Conservation (phyloP, 179 eudicot species). For the Patellifolia procumbens region DNA sequence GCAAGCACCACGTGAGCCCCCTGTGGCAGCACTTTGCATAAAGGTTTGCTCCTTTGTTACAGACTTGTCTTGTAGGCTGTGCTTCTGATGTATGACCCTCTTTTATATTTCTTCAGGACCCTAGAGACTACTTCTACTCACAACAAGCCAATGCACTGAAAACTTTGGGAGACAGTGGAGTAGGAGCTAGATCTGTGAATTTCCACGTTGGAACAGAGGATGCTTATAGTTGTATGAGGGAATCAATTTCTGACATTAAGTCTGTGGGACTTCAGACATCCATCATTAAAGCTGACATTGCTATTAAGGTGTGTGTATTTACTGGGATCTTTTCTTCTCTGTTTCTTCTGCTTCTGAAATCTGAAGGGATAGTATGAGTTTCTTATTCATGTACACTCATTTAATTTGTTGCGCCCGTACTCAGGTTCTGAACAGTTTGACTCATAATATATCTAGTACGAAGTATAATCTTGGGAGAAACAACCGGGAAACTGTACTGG, state of each 20-base stretch:
- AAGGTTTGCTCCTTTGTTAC: slow-evolving; percentile 50
- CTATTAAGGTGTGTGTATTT: slow-evolving; percentile 50
- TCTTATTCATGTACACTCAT: slow-evolving; percentile 12
- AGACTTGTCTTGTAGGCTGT: slow-evolving; percentile 21
- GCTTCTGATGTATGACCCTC: slow-evolving; percentile 14
- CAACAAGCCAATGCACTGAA: slow-evolving; percentile 87
- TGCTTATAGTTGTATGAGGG: slow-evolving; percentile 65
- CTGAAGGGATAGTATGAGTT: neutral
- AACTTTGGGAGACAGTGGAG: slow-evolving; percentile 57
- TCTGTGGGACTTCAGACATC: slow-evolving; percentile 58
- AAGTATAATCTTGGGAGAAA: slow-evolving; percentile 72
- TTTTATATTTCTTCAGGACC: slow-evolving; percentile 59
- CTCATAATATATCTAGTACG: slow-evolving; percentile 74
- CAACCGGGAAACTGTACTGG: slow-evolving; percentile 78
- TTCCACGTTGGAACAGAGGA: slow-evolving; percentile 53
- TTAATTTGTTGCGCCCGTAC: slow-evolving; percentile 19
- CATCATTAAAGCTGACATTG: slow-evolving; percentile 69
- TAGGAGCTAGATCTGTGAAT: slow-evolving; percentile 49
- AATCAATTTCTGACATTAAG: slow-evolving; percentile 54
- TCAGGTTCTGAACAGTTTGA: slow-evolving; percentile 72
- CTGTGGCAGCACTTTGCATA: slow-evolving; percentile 86
- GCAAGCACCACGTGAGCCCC: slow-evolving; percentile 82
- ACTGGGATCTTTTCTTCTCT: slow-evolving; percentile 1
- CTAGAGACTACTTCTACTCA: slow-evolving; percentile 92
- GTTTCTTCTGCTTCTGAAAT: slow-evolving; percentile 7